Conservation (phyloP, 176 grass and related monocot species). For the Ampelocalamus luodianensis region DNA sequence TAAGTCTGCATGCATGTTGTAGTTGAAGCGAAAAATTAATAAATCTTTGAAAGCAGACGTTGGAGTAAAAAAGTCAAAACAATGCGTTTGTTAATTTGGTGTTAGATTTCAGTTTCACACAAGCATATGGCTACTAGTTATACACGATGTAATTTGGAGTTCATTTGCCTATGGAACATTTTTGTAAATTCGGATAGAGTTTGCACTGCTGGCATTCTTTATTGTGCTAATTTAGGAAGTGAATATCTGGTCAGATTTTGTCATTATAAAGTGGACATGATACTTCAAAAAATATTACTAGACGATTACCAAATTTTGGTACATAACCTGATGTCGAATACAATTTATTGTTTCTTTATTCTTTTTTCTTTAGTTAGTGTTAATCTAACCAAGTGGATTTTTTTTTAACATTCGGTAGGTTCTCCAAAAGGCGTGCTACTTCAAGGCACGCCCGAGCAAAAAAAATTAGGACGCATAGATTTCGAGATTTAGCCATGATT, state of each 20-base stretch:
- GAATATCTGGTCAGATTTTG: neutral
- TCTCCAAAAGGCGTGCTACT: neutral
- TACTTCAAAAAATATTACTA: neutral
- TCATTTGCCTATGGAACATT: too few species aligned
- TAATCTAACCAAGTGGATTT: neutral
- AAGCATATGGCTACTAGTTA: too few species aligned
- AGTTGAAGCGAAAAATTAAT: too few species aligned
- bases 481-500: neutral
- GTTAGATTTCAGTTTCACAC: too few species aligned
- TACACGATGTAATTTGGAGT: neutral
- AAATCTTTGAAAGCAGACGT: neutral
- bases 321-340: too few species aligned
- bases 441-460: neutral
- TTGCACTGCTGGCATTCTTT: neutral
- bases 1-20: neutral
- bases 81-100: neutral
- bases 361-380: too few species aligned
- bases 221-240: neutral
- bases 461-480: neutral
- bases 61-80: neutral
- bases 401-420: neutral
- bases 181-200: neutral
- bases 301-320: too few species aligned
- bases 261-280: neutral
- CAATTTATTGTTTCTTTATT: too few species aligned